Percentiles rank a stretch among this genome's conserved stretches.
phyloP scores from a whole-genome alignment of 2,329 filamentous ascomycete genomes.

The Apiospora aurea region DNA sequence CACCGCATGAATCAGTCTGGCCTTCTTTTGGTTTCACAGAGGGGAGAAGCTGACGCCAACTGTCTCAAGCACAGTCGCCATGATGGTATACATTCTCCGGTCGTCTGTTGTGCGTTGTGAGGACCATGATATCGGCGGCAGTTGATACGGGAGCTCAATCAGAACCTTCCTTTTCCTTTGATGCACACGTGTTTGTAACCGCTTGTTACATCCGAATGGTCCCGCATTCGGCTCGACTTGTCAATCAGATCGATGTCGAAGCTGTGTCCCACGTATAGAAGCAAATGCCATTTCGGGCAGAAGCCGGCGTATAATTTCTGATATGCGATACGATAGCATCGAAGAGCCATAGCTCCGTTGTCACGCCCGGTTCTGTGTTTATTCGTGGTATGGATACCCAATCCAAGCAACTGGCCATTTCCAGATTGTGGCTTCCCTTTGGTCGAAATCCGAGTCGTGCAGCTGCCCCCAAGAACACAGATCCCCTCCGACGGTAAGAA shows the following conservation, averaged over 20 bases:
- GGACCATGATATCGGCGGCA: conserved; percentile 7
- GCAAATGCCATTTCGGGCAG: not conserved
- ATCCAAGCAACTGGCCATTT: not conserved
- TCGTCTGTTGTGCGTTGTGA: not conserved
- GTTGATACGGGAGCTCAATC: not conserved
- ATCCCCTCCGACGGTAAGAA: not conserved
- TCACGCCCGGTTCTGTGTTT: not conserved
- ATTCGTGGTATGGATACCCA: not conserved
- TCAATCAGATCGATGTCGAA: not conserved
- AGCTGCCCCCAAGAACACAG: not conserved
- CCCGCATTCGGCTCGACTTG: conserved; percentile 10
- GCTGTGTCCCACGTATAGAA: not conserved
- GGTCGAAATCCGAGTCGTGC: not conserved
- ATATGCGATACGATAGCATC: too few species aligned
- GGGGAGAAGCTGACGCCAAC: conserved; percentile 11
- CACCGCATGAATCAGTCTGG: conserved; percentile 17
- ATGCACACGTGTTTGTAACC: conserved; percentile 17
- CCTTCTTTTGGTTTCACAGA: conserved; percentile 7
- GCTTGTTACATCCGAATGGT: not conserved
- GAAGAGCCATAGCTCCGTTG: not conserved
- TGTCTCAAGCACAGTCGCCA: conserved; percentile 22
- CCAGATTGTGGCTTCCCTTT: not conserved
- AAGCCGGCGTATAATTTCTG: not conserved
- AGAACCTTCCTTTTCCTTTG: not conserved
- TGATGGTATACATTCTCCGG: conserved; percentile 5